Evolutionary conservation across 306 rosid species (phyloP).

Genomic region (Cercis canadensis): DNA sequence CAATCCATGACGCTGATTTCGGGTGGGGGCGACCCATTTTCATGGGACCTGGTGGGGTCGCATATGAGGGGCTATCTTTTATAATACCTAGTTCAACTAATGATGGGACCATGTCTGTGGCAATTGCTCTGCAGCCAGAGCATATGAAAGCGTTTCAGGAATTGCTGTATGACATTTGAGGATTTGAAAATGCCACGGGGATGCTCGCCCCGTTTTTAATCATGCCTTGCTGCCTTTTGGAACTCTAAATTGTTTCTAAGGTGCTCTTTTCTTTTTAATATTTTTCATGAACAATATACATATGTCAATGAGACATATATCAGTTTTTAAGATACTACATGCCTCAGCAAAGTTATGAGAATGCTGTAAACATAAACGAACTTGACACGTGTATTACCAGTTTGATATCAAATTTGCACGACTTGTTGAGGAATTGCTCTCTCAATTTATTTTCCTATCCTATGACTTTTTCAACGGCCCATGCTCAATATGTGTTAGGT

Average conservation of each 20-base stretch:
- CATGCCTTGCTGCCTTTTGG: not conserved
- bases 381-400: conserved; percentile 18
- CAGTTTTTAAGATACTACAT: conserved; percentile 17
- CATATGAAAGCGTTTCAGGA: conserved; percentile 72
- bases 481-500: not conserved
- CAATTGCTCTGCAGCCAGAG: conserved; percentile 60
- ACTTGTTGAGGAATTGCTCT: conserved; percentile 4
- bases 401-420: conserved; percentile 25
- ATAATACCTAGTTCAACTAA: conserved; percentile 68
- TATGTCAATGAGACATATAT: conserved; percentile 28
- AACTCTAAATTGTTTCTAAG: conserved; percentile 33
- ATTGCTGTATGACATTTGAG: conserved; percentile 56
- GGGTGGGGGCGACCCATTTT: conserved; percentile 98
- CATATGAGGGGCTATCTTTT: conserved; percentile 78
- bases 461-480: not conserved
- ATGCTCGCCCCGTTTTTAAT: not conserved
- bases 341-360: conserved; percentile 7
- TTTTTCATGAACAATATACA: conserved; percentile 20
- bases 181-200: conserved; percentile 16
- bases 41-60: conserved; percentile 97
- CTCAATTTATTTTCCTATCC: not conserved
- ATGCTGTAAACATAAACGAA: conserved; percentile 39
- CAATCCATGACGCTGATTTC: conserved; percentile 90
- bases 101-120: conserved; percentile 77
- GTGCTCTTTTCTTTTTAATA: conserved; percentile 33